Percentiles rank a stretch among this genome's conserved stretches.
Evolutionary conservation across 2,329 filamentous ascomycete species (phyloP).

Genomic region (Elsinoe batatas): DNA sequence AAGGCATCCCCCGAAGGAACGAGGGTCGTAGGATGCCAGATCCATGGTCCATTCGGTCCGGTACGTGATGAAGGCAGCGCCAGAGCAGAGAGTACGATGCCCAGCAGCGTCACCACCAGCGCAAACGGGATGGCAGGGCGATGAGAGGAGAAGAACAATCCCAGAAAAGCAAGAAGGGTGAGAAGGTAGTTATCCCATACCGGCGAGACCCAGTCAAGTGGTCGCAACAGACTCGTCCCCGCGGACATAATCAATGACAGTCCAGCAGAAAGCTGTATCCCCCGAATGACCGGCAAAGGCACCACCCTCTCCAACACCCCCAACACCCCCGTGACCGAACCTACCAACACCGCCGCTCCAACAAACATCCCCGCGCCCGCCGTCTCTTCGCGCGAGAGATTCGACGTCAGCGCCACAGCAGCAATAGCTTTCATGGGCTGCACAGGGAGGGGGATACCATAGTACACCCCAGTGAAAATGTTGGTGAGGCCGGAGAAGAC

Average conservation of each 20-base stretch:
- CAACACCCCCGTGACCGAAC: slow-evolving; percentile 72
- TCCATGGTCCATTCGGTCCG: slow-evolving; percentile 20
- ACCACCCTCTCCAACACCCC: slow-evolving; percentile 62
- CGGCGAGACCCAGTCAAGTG: slow-evolving; percentile 57
- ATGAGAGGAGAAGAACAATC: slow-evolving; percentile 58
- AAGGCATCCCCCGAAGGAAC: slow-evolving; percentile 39
- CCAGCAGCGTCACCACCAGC: slow-evolving; percentile 36
- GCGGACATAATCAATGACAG: slow-evolving; percentile 73
- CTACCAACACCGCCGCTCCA: slow-evolving; percentile 58
- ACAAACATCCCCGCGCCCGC: slow-evolving; percentile 80
- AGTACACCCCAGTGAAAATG: slow-evolving; percentile 67
- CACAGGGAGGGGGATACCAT: slow-evolving; percentile 82
- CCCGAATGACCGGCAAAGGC: slow-evolving; percentile 81
- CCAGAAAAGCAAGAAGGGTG: slow-evolving; percentile 62
- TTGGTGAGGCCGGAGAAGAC: slow-evolving; percentile 86
- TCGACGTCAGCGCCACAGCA: slow-evolving; percentile 68
- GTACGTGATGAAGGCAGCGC: slow-evolving; percentile 26
- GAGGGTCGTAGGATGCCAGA: slow-evolving; percentile 51
- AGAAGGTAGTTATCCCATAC: slow-evolving; percentile 69
- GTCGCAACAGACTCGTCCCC: slow-evolving; percentile 56
- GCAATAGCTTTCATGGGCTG: slow-evolving; percentile 90
- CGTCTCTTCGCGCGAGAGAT: slow-evolving; percentile 58
- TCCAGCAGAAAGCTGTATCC: slow-evolving; percentile 88
- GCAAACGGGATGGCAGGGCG: slow-evolving; percentile 56
- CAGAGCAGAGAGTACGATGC: slow-evolving; percentile 54